A percentile compares a stretch with the other conserved stretches of the same genome.
phyloP scores from a whole-genome alignment of 331 rosid genomes.

The Arachis monticola region DNA sequence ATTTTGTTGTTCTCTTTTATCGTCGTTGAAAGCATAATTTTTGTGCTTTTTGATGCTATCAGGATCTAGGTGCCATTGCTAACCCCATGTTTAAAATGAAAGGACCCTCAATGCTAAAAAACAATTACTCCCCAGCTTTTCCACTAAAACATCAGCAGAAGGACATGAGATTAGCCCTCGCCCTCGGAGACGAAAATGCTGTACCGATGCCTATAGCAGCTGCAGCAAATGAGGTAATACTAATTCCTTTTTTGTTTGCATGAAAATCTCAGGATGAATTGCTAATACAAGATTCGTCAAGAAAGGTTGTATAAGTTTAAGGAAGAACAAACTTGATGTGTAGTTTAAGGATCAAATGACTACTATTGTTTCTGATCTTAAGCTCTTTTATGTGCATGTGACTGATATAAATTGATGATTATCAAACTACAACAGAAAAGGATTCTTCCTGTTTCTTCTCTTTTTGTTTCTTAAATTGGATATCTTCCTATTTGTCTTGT shows the following conservation, averaged over 20 bases:
- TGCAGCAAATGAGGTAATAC: constrained; percentile 80
- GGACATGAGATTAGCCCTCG: constrained; percentile 93
- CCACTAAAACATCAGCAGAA: constrained; percentile 94
- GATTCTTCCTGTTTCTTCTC: neutral
- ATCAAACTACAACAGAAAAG: no score
- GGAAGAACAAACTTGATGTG: constrained; percentile 1
- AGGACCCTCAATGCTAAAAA: constrained; percentile 77
- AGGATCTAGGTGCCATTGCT: constrained; percentile 78
- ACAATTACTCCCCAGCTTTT: constrained; percentile 77
- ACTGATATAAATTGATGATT: neutral
- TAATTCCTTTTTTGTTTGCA: neutral
- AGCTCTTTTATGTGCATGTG: neutral
- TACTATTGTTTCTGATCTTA: neutral
- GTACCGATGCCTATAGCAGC: constrained; percentile 87
- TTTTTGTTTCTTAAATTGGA: neutral
- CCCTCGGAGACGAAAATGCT: constrained; percentile 80
- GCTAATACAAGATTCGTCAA: neutral
- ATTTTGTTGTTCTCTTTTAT: constrained; percentile 14
- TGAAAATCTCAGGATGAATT: neutral
- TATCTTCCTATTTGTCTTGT: constrained; percentile 11
- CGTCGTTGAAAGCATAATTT: constrained; percentile 27
- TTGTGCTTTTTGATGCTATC: constrained; percentile 27
- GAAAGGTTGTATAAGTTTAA: constrained; percentile 9
- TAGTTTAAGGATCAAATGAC: constrained; percentile 15
- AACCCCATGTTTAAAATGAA: constrained; percentile 81